Base-by-base conservation (phyloP, 1,139 yeast genomes). In the Yamadazyma jaroonii region DNA sequence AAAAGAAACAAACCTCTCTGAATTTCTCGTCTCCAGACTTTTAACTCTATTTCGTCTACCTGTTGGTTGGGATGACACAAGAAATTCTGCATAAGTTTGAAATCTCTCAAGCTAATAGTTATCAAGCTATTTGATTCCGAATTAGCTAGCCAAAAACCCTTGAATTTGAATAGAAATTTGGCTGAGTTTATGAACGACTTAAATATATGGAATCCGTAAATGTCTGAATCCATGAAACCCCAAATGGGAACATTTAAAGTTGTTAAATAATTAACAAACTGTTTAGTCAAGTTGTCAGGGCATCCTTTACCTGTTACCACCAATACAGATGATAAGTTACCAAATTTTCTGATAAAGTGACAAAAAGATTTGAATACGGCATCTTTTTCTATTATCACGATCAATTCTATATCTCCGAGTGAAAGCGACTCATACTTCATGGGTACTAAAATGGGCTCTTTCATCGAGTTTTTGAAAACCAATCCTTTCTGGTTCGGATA, bases 361-460 rank as follows among this genome's bases (percentile, higher is more conserved):
- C 62, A 61, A 33, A 73, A 52, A 1, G 66, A 56, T 34, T 59
- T 61, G 51, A 68, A 67, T 0, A 72, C 59, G 1, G 79, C 80
- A 41, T 84, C 94, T 49, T 85, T 85, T 55, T 85, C 95, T 11
- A 85, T 61, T 0, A 85, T 64, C 2, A 83, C 52, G 0, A 84
- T 61, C 25, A 46, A 45, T 17, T 25, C 13, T 9, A 20, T 3
- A 14, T 20, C 13, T 10, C 17, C 24, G 9, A 14, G 9, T 6
- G 12, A n/a, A 15, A 17, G 6, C 7, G 14, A 10, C 4, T 23
- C 8, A 32, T 32, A 47, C n/a, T 43, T 34, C 7, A 49, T 38
- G 3, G 68, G 67, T 17, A 64, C 58, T 13, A 63, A 43, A 4
- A 45, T 37, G 3, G 70, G 61, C 29, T 59, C 62, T 6, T 35